Evolutionary conservation across 73 alveolate species (phyloP), one percentile per base, ranked within the genome.

Genomic region (Paramecium sexaurelia): DNA sequence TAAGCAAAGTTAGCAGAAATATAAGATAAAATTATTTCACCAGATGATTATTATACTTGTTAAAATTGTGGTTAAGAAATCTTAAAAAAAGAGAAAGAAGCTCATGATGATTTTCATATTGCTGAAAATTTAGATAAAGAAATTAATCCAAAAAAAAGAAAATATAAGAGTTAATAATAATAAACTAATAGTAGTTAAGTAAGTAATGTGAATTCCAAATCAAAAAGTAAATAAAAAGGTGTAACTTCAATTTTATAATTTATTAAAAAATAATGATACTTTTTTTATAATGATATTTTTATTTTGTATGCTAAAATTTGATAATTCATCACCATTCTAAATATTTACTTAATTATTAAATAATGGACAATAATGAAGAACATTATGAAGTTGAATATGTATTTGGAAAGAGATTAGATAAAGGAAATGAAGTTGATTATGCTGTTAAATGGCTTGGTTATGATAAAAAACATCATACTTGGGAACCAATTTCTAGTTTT

Each of bases 351-450:
- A 29, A 61, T 27, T 29, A 61, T 29, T 29, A 29, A 61, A 56
- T 13, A 9, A 61, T 61, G 83, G 83, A 61, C 39, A 61, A 61
- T 61, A 29, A 15, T 24, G 47, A 26, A 61, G 83, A 61, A 61
- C 83, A 61, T 32, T 61, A 61, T 61, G 83, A 61, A 61, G 83
- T 61, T 11, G 83, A 61, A 61, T 61, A 61, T 61, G 83, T 61
- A 15, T 61, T 61, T 11, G 83, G 83, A 22, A 61, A 61, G 11
- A 26, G 43, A 32, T 11, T 61, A 2, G 83, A 61, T 61, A 61
- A 24, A 61, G 43, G 43, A 13, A 32, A 32, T 32, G 47, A 7
- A 29, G 43, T 61, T 7, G 43, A 61, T 61, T 61, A 61, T 61
- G 83, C 83, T 1, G 83, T 61, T 8, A 61, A 61, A 61, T 61